Evolutionary conservation across 169 alveolate genomes (phyloP).

Genomic region (Toxoplasma gondii): DNA sequence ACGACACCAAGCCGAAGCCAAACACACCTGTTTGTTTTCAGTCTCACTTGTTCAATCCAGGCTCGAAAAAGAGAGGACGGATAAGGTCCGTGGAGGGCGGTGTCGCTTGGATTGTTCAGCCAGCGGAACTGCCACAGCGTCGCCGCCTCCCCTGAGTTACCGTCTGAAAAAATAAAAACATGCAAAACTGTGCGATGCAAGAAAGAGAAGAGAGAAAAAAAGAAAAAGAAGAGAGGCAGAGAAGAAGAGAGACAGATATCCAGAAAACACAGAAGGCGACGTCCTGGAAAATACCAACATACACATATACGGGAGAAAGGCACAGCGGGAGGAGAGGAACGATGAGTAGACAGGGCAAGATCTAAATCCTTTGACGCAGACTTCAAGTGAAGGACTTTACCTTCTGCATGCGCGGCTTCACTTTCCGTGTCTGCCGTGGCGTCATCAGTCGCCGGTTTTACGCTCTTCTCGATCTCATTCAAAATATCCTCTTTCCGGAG

Average conservation of each 20-base stretch:
- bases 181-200: neutral
- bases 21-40: no score
- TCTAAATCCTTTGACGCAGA: no score
- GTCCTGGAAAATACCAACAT: no score
- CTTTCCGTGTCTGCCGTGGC: neutral
- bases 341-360: no score
- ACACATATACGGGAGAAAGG: no score
- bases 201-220: neutral
- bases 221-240: neutral
- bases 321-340: no score
- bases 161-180: neutral
- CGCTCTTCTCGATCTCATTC: neutral
- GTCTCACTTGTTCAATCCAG: slow-evolving; percentile 22
- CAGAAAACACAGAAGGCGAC: no score
- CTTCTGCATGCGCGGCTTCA: neutral
- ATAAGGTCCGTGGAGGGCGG: neutral
- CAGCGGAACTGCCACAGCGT: slow-evolving; percentile 43
- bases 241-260: neutral
- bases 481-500: neutral
- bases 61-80: neutral
- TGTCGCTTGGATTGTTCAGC: slow-evolving; percentile 23
- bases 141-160: neutral
- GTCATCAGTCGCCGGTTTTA: neutral
- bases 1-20: no score
- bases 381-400: no score